Evolutionary conservation across 2,329 filamentous ascomycete species (phyloP).

Genomic region (Pseudocercospora musae): DNA sequence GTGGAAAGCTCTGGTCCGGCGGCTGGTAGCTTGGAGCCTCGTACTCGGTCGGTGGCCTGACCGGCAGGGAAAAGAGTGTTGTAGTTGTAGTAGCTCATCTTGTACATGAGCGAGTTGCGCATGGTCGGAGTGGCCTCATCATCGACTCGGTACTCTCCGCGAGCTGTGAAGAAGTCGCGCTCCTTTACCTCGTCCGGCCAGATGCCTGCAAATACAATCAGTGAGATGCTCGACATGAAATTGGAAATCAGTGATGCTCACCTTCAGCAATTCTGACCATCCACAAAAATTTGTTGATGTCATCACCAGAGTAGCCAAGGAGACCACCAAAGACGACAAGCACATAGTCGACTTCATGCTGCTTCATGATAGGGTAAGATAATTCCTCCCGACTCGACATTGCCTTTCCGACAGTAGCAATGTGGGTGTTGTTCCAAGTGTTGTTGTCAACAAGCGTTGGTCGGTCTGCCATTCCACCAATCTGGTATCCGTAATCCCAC

Average conservation of each 20-base stretch:
- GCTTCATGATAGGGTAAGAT: constrained; percentile 96
- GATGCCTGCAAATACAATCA: constrained; percentile 51
- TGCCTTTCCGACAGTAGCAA: constrained; percentile 96
- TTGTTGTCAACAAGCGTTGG: constrained; percentile 99
- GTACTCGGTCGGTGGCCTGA: constrained; percentile 86
- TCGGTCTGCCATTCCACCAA: constrained; percentile 97
- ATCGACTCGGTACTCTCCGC: constrained; percentile 94
- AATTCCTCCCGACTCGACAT: constrained; percentile 98
- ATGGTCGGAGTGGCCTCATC: constrained; percentile 91
- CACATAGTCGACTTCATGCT: constrained; percentile 99
- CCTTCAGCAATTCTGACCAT: constrained; percentile 99
- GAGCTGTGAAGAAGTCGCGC: constrained; percentile 87
- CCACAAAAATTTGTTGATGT: constrained; percentile 99
- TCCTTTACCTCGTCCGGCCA: constrained; percentile 99
- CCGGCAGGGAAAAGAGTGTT: constrained; percentile 85
- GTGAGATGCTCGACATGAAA: not conserved
- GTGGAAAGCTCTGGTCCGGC: constrained; percentile 81
- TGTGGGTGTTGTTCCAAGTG: constrained; percentile 99
- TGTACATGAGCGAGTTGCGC: constrained; percentile 99
- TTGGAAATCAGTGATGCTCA: constrained; percentile 21
- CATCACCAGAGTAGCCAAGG: constrained; percentile 94
- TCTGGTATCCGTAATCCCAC: constrained; percentile 99
- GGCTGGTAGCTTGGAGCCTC: constrained; percentile 74
- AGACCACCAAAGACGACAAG: constrained; percentile 94
- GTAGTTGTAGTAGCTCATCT: constrained; percentile 99